Evolutionary conservation across 2,329 filamentous ascomycete species (phyloP).

Genomic region (Xylariaceae sp.): DNA sequence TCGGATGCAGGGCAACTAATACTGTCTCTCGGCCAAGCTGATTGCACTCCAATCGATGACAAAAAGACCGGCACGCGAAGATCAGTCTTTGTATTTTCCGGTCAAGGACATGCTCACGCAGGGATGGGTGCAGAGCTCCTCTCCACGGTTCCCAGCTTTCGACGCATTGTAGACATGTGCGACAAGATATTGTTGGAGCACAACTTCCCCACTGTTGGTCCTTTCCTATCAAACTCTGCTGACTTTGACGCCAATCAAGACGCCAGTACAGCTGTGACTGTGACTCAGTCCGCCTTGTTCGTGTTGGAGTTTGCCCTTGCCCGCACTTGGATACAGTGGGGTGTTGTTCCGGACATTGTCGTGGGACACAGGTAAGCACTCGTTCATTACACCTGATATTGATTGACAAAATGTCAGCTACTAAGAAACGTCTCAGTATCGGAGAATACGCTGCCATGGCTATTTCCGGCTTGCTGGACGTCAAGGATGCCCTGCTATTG

Average conservation of each 20-base stretch:
- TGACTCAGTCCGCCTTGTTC: conserved; percentile 29
- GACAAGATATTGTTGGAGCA: conserved; percentile 22
- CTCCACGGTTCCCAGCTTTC: conserved; percentile 26
- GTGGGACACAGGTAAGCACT: conserved; percentile 22
- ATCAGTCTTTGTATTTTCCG: conserved; percentile 33
- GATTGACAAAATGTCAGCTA: neutral
- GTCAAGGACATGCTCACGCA: conserved; percentile 31
- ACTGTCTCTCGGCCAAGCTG: neutral
- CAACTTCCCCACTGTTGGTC: conserved; percentile 28
- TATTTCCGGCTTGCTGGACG: conserved; percentile 15
- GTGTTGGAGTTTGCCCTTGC: conserved; percentile 31
- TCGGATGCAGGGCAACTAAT: conserved; percentile 6
- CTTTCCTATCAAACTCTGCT: conserved; percentile 38
- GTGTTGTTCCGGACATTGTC: conserved; percentile 19
- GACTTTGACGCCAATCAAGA: neutral
- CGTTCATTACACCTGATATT: neutral
- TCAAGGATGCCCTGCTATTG: conserved; percentile 20
- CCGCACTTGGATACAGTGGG: conserved; percentile 26
- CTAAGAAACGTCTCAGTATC: no score
- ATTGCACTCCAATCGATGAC: conserved; percentile 5
- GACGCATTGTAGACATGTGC: conserved; percentile 21
- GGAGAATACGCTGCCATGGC: conserved; percentile 26
- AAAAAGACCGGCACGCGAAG: conserved; percentile 3
- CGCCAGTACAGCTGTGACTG: conserved; percentile 15
- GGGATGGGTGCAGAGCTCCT: conserved; percentile 31